phyloP scores from a whole-genome alignment of 345 rosid species.

The Aquilaria sinensis region DNA sequence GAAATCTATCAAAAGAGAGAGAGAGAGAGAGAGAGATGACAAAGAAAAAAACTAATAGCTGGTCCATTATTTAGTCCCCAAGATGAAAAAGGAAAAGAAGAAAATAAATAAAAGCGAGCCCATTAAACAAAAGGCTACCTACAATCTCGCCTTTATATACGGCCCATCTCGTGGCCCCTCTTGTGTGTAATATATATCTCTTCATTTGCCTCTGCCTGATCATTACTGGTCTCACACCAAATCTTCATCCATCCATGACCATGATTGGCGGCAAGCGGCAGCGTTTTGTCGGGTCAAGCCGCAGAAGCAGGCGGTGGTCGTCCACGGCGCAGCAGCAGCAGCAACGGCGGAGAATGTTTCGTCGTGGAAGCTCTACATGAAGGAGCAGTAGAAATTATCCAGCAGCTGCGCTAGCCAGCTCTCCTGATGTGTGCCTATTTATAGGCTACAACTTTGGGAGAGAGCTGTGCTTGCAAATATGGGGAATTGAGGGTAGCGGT shows the following conservation, averaged over 20 bases:
- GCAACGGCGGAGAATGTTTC: conserved; percentile 16
- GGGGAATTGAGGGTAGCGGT: conserved; percentile 97
- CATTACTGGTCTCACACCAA: not conserved
- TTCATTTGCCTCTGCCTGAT: conserved; percentile 13
- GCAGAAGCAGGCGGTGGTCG: conserved; percentile 9
- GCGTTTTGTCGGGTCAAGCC: conserved; percentile 6
- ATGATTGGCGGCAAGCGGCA: conserved; percentile 10
- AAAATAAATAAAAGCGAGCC: conserved; percentile 7
- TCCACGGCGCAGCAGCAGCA: conserved; percentile 10
- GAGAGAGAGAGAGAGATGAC: too few relatives aligned
- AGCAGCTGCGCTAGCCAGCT: conserved; percentile 51
- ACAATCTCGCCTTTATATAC: conserved; percentile 54
- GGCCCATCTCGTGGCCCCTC: conserved; percentile 35
- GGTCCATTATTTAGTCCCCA: too few relatives aligned
- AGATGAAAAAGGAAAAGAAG: not conserved
- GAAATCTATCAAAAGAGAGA: too few relatives aligned
- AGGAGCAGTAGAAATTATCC: conserved; percentile 21
- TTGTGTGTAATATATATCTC: not conserved
- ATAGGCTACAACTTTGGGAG: conserved; percentile 35
- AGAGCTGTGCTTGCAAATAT: conserved; percentile 50
- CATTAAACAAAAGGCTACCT: conserved; percentile 24
- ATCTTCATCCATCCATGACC: conserved; percentile 3
- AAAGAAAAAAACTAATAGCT: too few relatives aligned
- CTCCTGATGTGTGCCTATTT: too few relatives aligned
- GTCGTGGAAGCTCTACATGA: conserved; percentile 15